Conservation (phyloP, 306 rosid genomes). For the Argentina anserina region DNA sequence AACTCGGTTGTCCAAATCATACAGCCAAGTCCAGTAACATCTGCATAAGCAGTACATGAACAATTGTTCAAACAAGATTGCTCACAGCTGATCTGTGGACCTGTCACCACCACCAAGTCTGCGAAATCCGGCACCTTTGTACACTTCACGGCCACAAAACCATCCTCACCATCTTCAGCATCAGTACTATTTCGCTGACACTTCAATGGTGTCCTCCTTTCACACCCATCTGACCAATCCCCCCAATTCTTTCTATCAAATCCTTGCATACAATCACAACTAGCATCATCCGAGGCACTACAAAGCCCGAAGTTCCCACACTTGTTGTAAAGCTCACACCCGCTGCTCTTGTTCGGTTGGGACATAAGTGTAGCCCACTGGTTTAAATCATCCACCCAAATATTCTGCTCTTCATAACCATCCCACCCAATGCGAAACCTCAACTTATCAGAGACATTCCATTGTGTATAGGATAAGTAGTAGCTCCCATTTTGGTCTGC, state of each 20-base stretch:
- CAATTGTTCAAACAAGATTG: conserved; percentile 33
- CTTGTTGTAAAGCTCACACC: conserved; percentile 59
- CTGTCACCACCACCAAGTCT: not conserved
- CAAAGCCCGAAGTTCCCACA: conserved; percentile 71
- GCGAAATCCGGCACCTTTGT: conserved; percentile 79
- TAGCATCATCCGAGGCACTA: conserved; percentile 16
- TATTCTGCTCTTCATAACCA: conserved; percentile 47
- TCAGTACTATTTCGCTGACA: conserved; percentile 26
- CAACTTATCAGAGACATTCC: conserved; percentile 18
- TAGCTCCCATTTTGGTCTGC: conserved; percentile 6
- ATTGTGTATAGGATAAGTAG: conserved; percentile 32
- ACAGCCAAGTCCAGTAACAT: conserved; percentile 63
- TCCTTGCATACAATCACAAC: conserved; percentile 59
- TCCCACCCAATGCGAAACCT: conserved; percentile 61
- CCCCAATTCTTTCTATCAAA: conserved; percentile 35
- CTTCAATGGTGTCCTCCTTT: conserved; percentile 43
- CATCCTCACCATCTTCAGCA: conserved; percentile 45
- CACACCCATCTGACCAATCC: conserved; percentile 59
- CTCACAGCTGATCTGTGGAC: conserved; percentile 24
- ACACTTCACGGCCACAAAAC: conserved; percentile 26
- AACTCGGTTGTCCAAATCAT: conserved; percentile 52
- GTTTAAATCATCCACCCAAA: conserved; percentile 35
- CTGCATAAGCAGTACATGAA: conserved; percentile 60
- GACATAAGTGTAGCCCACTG: conserved; percentile 35
- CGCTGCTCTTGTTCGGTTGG: conserved; percentile 36